Evolutionary conservation across 140 eudicot genomes (phyloP).

Genomic region (Stevia rebaudiana): DNA sequence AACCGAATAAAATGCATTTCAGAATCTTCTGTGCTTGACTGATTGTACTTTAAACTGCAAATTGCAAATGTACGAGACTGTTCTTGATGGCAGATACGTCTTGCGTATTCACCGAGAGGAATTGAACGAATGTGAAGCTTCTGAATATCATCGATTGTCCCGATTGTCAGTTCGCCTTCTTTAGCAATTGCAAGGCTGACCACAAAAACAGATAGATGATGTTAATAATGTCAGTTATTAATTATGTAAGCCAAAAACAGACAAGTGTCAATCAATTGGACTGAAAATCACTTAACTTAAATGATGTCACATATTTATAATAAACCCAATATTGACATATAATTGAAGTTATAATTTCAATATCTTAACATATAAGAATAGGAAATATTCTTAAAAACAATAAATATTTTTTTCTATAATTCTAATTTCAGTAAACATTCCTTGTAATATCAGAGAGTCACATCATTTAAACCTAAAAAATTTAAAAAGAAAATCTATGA

Average conservation of each 20-base stretch:
- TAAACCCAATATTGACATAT: neutral
- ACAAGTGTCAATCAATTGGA: neutral
- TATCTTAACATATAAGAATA: neutral
- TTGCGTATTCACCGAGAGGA: conserved; percentile 96
- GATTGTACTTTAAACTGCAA: conserved; percentile 78
- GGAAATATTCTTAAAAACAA: neutral
- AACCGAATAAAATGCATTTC: conserved; percentile 87
- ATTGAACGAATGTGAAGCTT: conserved; percentile 96
- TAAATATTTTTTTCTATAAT: neutral
- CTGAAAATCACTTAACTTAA: neutral
- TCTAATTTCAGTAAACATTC: too few relatives aligned
- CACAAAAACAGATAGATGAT: neutral
- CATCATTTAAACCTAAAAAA: too few relatives aligned
- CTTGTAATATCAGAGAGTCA: too few relatives aligned
- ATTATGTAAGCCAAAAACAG: neutral
- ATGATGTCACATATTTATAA: neutral
- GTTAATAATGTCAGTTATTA: neutral
- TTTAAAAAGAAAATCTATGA: too few relatives aligned
- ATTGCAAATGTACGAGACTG: conserved; percentile 88
- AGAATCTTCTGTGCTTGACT: conserved; percentile 70
- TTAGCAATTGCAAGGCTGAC: conserved; percentile 94
- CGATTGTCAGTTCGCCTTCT: conserved; percentile 94
- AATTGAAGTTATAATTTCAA: neutral
- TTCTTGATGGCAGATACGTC: conserved; percentile 98
- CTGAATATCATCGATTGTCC: conserved; percentile 95